phyloP scores from a whole-genome alignment of 2,329 filamentous ascomycete genomes.

The Paraconiothyrium brasiliense region DNA sequence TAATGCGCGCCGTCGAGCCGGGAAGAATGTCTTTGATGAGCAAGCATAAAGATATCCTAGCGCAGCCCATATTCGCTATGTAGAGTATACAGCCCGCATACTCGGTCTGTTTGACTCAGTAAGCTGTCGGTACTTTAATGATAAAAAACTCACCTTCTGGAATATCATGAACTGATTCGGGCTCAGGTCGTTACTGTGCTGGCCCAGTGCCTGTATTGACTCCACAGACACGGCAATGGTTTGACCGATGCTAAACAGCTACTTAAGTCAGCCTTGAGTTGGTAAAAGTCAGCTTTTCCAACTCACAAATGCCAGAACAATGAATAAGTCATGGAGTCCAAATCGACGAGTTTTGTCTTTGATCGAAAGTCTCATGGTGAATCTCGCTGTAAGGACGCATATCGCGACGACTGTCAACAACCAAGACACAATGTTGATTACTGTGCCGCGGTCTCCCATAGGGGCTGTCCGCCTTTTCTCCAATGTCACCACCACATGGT shows the following conservation, averaged over 20 bases:
- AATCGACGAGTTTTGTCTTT: conserved; percentile 27
- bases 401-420: conserved; percentile 33
- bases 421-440: conserved; percentile 40
- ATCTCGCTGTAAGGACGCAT: conserved; percentile 32
- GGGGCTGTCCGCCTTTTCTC: conserved; percentile 23
- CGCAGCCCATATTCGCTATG: conserved; percentile 42
- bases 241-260: conserved; percentile 43
- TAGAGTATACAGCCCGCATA: conserved; percentile 39
- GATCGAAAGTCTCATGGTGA: conserved; percentile 37
- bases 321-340: conserved; percentile 35
- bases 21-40: conserved; percentile 36
- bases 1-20: conserved; percentile 27
- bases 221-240: conserved; percentile 38
- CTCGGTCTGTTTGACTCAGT: conserved; percentile 31
- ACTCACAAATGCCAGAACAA: conserved; percentile 39
- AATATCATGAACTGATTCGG: conserved; percentile 23
- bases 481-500: conserved; percentile 22
- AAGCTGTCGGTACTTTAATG: not conserved
- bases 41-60: conserved; percentile 37
- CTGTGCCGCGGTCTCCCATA: conserved; percentile 25
- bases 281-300: not conserved
- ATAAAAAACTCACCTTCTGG: conserved; percentile 31
- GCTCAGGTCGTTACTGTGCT: conserved; percentile 23
- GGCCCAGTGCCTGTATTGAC: conserved; percentile 31
- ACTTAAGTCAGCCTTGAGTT: conserved; percentile 13